Evolutionary conservation across 345 rosid genomes (phyloP).

Genomic region (Gossypioides kirkii): DNA sequence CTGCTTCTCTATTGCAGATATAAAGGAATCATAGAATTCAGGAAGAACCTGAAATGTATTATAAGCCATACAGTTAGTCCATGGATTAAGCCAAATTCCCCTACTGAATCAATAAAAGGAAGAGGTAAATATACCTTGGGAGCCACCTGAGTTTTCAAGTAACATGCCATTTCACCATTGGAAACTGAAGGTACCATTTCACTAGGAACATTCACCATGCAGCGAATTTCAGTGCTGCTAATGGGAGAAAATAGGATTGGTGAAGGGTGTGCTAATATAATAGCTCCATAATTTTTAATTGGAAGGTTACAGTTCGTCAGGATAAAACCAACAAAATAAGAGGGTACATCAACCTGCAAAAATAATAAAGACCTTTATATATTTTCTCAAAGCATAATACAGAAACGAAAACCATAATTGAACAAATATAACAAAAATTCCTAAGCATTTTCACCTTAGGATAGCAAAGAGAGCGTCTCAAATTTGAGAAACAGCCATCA

Average conservation of each 20-base stretch:
- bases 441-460: constrained; percentile 37
- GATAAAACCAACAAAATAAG: constrained; percentile 55
- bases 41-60: constrained; percentile 35
- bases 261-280: constrained; percentile 48
- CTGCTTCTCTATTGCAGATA: constrained; percentile 38
- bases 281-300: constrained; percentile 51
- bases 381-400: background rate
- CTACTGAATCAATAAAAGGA: background rate
- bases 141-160: constrained; percentile 45
- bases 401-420: too few relatives aligned
- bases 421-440: background rate
- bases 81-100: background rate
- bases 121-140: constrained; percentile 34
- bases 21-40: constrained; percentile 33
- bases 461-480: constrained; percentile 60
- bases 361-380: background rate
- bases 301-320: constrained; percentile 64
- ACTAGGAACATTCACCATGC: constrained; percentile 64
- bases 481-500: constrained; percentile 65
- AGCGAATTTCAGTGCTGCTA: constrained; percentile 54
- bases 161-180: constrained; percentile 62
- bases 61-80: background rate
- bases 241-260: constrained; percentile 53
- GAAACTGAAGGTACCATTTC: constrained; percentile 57
- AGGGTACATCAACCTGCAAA: constrained; percentile 55